Conservation (phyloP, 2,329 filamentous ascomycete genomes). For the Microthyrium microscopicum region DNA sequence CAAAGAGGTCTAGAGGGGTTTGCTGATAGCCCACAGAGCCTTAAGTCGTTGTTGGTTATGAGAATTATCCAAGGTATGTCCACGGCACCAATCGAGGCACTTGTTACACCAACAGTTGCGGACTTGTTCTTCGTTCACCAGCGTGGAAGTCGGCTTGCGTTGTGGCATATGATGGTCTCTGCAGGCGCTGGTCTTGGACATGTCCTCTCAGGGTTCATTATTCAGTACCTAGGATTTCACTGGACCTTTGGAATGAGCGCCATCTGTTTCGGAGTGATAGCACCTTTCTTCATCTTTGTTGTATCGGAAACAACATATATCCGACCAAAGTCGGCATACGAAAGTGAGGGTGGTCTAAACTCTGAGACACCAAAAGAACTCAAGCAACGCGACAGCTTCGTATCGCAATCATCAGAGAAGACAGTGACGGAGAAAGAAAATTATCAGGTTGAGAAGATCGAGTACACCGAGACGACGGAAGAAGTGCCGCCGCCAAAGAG, state of each 20-base stretch:
- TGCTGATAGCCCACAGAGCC: conserved; percentile 15
- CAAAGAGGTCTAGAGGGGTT: neutral
- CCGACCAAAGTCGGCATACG: conserved; percentile 7
- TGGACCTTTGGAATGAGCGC: conserved; percentile 25
- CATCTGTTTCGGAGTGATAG: conserved; percentile 21
- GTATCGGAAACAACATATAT: conserved; percentile 17
- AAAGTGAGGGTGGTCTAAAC: too few relatives aligned
- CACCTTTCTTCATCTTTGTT: conserved; percentile 15
- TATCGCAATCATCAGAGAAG: conserved; percentile 11
- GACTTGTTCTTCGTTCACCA: conserved; percentile 30
- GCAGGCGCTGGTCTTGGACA: conserved; percentile 22
- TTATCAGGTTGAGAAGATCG: neutral
- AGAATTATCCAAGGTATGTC: conserved; percentile 33
- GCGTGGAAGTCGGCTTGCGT: conserved; percentile 22
- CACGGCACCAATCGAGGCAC: conserved; percentile 27
- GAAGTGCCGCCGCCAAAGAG: neutral
- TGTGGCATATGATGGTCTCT: conserved; percentile 25
- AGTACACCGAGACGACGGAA: neutral
- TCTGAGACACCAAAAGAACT: conserved; percentile 12
- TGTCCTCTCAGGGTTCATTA: conserved; percentile 24
- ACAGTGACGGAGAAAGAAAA: conserved; percentile 12
- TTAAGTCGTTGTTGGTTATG: conserved; percentile 29
- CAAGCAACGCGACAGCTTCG: conserved; percentile 15
- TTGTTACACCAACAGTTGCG: conserved; percentile 34
- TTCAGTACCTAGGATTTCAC: conserved; percentile 22